A percentile compares a stretch with the other conserved stretches of the same genome.
Conservation (phyloP, 139 green algal species). For the Volvox reticuliferus region DNA sequence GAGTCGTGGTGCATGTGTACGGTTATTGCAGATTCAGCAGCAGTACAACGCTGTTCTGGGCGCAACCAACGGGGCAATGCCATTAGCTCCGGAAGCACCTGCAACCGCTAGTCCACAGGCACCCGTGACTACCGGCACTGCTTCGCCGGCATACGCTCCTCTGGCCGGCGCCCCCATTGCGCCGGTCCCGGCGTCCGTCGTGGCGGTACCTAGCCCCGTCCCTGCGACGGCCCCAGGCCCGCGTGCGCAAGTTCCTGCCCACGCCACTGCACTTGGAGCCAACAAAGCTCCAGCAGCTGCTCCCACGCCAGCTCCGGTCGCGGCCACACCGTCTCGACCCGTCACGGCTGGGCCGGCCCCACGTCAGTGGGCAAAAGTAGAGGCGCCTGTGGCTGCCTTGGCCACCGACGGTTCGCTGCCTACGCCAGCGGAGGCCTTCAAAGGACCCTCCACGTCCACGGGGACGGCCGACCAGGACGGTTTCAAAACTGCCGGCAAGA, state of each 20-base stretch:
- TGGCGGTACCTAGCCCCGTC: neutral
- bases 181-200: neutral
- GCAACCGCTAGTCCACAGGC: neutral
- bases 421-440: conserved; percentile 46
- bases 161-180: neutral
- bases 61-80: neutral
- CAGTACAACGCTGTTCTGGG: conserved; percentile 37
- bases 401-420: conserved; percentile 4
- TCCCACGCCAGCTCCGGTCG: neutral
- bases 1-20: too few relatives aligned
- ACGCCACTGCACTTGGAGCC: neutral
- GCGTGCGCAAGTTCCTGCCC: neutral
- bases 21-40: conserved; percentile 28
- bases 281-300: neutral
- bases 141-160: conserved; percentile 1
- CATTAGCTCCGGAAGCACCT: neutral
- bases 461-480: neutral
- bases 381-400: neutral
- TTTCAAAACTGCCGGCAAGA: conserved; percentile 33
- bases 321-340: neutral
- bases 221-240: neutral
- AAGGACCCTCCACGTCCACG: neutral
- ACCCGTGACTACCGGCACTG: neutral
- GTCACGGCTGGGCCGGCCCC: neutral
- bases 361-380: conserved; percentile 43